Evolutionary conservation across 106 monocot species (phyloP), one percentile per base, ranked within the genome.

Genomic region (Apostasia ramifera): DNA sequence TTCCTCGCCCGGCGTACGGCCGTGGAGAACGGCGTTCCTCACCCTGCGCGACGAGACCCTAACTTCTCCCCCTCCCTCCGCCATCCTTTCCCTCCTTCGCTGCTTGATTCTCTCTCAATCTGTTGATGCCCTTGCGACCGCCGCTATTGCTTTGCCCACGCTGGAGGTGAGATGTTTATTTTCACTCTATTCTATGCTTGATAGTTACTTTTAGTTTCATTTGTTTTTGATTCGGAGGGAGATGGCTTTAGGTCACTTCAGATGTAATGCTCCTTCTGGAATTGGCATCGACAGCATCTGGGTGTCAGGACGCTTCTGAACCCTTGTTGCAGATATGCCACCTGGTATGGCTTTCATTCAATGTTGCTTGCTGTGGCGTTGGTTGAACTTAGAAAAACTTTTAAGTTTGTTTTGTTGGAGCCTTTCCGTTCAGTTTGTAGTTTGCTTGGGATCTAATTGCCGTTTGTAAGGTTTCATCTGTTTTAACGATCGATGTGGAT

Each of bases 31-130:
- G 62, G 66, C 85, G 14, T 92, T 97, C 73, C 89, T 97, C 52
- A 89, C 86, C 11, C 82, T 97, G 37, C 77, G 97, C 15, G 97
- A 97, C 77, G 97, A 97, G 80, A 82, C 86, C 70, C 77, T 86
- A 54, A 55, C 64, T 43, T 74, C 81, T 1, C 83, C 85, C 15
- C 61, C 86, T 38, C 84, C 89, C 42, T 6, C 75, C 3, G 40
- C 81, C 39, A 62, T 85, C 67, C 81, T 85, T 49, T 48, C 63
- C 10, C 84, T 97, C 75, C 81, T 97, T 68, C 71, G 81, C 40
- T 59, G 70, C 73, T 69, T 81, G 71, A 14, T 91, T 68, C 80
- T 87, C 74, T 84, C 92, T 61, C 77, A 78, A 9, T 51, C 91
- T 57, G 58, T 68, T 49, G 74, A 70, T 11, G 52, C 74, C 49